phyloP scores from a whole-genome alignment of 2,329 filamentous ascomycete genomes.

The Aspergillus novoparasiticus region DNA sequence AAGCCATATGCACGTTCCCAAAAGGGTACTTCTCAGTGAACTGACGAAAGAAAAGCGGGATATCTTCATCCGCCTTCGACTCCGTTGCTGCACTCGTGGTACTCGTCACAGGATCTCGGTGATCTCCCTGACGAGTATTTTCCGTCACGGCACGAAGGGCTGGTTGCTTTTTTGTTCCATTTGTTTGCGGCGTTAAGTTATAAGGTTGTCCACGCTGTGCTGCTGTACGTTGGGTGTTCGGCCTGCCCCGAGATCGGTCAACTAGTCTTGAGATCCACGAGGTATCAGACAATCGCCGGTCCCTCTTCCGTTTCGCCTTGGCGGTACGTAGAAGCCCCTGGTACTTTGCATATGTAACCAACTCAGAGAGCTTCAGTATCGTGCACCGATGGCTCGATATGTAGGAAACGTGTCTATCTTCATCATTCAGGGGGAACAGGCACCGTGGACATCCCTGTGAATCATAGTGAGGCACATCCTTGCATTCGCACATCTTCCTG shows the following conservation, averaged over 20 bases:
- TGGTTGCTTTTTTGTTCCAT: not conserved
- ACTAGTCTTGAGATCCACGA: not conserved
- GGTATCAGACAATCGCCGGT: not conserved
- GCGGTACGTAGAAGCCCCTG: not conserved
- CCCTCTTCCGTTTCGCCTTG: not conserved
- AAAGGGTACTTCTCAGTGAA: slow-evolving; percentile 39
- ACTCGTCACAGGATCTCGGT: not conserved
- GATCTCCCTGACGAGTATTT: not conserved
- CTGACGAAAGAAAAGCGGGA: slow-evolving; percentile 35
- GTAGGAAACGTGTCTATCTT: not conserved
- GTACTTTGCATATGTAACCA: slow-evolving; percentile 13
- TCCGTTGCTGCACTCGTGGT: slow-evolving; percentile 21
- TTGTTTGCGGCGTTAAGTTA: not conserved
- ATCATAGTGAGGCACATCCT: not conserved
- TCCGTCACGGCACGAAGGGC: not conserved
- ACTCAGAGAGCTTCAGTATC: not conserved
- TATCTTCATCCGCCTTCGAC: slow-evolving; percentile 23
- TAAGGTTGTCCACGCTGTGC: not conserved
- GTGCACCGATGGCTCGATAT: not conserved
- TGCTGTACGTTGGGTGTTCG: not conserved
- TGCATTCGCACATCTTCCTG: slow-evolving; percentile 21
- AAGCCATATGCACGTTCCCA: slow-evolving; percentile 45
- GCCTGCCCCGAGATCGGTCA: not conserved
- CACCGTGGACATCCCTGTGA: not conserved
- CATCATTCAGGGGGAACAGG: not conserved